phyloP scores from a whole-genome alignment of 139 green algal genomes.

The Micractinium sp. region DNA sequence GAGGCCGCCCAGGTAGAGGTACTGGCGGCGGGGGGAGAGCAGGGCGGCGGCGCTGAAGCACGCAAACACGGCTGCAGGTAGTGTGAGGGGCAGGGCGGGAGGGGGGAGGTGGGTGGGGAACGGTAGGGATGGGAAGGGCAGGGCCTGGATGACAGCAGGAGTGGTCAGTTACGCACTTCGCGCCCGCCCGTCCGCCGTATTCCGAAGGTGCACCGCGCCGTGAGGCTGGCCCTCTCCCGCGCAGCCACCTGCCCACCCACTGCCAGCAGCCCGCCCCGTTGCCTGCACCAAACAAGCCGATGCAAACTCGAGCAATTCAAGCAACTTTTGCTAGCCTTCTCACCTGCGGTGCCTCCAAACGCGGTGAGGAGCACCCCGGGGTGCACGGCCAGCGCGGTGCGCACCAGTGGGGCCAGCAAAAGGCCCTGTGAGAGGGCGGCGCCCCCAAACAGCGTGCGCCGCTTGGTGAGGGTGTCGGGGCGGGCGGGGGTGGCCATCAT shows the following conservation, averaged over 20 bases:
- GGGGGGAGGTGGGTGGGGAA: neutral
- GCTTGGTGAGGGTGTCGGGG: slow-evolving; percentile 48
- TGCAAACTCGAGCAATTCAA: too few relatives aligned
- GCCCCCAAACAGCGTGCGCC: slow-evolving; percentile 46
- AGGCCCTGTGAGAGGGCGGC: slow-evolving; percentile 66
- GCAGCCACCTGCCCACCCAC: too few relatives aligned
- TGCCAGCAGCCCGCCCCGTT: too few relatives aligned
- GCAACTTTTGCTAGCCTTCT: neutral
- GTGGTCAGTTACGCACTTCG: too few relatives aligned
- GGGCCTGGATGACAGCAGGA: too few relatives aligned
- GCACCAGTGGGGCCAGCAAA: slow-evolving; percentile 57
- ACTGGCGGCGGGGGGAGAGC: slow-evolving; percentile 61
- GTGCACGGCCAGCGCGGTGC: slow-evolving; percentile 46
- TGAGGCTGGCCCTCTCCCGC: too few relatives aligned
- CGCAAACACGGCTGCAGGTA: slow-evolving; percentile 60
- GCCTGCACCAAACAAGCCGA: too few relatives aligned
- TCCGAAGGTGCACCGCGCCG: too few relatives aligned
- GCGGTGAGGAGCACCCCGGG: slow-evolving; percentile 39
- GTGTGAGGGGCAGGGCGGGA: neutral
- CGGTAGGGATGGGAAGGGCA: too few relatives aligned
- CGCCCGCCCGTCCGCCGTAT: too few relatives aligned
- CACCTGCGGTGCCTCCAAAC: slow-evolving; percentile 17
- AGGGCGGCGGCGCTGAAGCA: slow-evolving; percentile 76
- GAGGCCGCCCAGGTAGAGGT: slow-evolving; percentile 62
- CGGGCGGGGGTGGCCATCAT: slow-evolving; percentile 47